Conservation (phyloP, 345 rosid species). For the Erodium maritimum region DNA sequence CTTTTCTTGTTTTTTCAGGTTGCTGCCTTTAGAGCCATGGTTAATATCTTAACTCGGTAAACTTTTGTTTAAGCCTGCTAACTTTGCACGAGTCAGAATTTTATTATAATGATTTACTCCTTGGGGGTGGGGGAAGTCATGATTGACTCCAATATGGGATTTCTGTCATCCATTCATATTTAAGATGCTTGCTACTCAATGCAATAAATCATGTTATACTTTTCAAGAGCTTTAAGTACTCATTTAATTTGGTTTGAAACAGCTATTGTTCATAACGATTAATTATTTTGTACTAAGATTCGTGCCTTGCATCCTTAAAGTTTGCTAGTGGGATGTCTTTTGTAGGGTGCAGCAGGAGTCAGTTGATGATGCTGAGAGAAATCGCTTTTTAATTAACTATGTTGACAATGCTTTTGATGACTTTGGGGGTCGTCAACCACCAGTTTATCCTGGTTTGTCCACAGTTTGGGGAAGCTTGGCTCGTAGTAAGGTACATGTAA, state of each 20-base stretch:
- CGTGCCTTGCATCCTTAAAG: too few relatives aligned
- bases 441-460: conserved; percentile 95
- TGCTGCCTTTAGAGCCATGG: conserved; percentile 99
- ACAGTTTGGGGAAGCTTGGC: conserved; percentile 99
- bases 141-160: too few relatives aligned
- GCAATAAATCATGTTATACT: too few relatives aligned
- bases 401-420: conserved; percentile 97
- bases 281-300: too few relatives aligned
- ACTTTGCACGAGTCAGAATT: not conserved
- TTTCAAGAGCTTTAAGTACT: too few relatives aligned
- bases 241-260: too few relatives aligned
- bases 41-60: conserved; percentile 90
- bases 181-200: too few relatives aligned
- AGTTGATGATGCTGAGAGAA: conserved; percentile 90
- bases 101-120: too few relatives aligned
- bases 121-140: too few relatives aligned
- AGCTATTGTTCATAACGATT: too few relatives aligned
- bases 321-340: conserved; percentile 8
- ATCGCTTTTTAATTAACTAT: conserved; percentile 84
- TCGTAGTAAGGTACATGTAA: conserved; percentile 72
- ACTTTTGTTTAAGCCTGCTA: conserved; percentile 5
- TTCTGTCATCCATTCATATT: too few relatives aligned
- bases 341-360: conserved; percentile 98
- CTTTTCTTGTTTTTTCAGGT: conserved; percentile 49
- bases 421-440: conserved; percentile 96